Evolutionary conservation across 495 filamentous ascomycete genomes (phyloP).

Genomic region (Neurospora africana): DNA sequence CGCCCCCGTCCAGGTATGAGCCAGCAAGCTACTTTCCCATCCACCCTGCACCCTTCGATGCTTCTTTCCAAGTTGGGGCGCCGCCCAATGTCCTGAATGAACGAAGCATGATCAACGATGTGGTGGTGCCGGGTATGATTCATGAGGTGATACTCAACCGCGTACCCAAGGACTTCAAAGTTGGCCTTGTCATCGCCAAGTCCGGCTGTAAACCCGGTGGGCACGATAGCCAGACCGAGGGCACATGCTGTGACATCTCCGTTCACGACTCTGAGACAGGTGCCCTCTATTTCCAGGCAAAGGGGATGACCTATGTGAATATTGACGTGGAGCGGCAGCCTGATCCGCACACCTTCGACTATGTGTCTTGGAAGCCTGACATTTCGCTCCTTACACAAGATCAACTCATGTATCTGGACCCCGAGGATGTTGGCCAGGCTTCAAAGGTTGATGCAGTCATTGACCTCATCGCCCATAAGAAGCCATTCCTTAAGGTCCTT

Average conservation of each 20-base stretch:
- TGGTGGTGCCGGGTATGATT: slow-evolving; percentile 1
- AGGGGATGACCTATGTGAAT: slow-evolving; percentile 8
- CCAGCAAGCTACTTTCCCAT: slow-evolving; percentile 27
- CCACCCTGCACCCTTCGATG: slow-evolving; percentile 32
- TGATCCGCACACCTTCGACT: slow-evolving; percentile 11
- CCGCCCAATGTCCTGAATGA: slow-evolving; percentile 6
- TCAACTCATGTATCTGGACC: not conserved
- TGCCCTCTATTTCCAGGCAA: slow-evolving; percentile 12
- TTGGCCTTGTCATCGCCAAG: not conserved
- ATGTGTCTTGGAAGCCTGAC: slow-evolving; percentile 22
- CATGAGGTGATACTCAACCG: slow-evolving; percentile 1
- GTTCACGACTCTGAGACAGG: slow-evolving; percentile 14
- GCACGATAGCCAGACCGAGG: not conserved
- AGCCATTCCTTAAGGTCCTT: slow-evolving; percentile 17
- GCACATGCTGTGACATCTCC: not conserved
- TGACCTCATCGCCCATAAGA: slow-evolving; percentile 24
- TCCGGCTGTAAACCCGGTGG: not conserved
- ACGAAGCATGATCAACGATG: slow-evolving; percentile 1
- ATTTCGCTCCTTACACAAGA: slow-evolving; percentile 16
- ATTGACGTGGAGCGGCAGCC: not conserved
- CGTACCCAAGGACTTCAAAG: not conserved
- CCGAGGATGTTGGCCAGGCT: not conserved
- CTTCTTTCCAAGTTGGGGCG: slow-evolving; percentile 20
- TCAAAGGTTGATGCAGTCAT: slow-evolving; percentile 5
- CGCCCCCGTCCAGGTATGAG: slow-evolving; percentile 12